Evolutionary conservation across 2,329 filamentous ascomycete genomes (phyloP), one percentile per base, ranked within the genome.

Genomic region (Xylariales sp.): DNA sequence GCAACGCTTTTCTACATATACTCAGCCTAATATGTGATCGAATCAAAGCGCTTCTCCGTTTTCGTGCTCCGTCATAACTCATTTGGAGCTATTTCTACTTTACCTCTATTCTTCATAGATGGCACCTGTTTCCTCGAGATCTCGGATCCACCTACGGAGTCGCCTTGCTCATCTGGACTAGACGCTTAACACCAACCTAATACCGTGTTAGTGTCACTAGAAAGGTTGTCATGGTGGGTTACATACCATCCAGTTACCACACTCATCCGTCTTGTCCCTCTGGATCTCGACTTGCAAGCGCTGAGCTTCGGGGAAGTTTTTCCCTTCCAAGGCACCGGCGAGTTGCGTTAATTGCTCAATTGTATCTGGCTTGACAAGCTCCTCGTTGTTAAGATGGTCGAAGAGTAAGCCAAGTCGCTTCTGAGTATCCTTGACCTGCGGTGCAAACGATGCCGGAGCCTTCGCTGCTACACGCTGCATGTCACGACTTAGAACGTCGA

Each of bases 321-420:
- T 82, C 42, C 69, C 63, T 52, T 86, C 78, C 41, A 94, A 63
- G 19, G 84, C 79, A 47, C 78, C 68, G 7, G 86, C 76, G 21
- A 89, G 66, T 53, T 80, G 69, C 7, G 73, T 71, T 53, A 90
- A 70, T 58, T 82, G 73, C 46, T 78, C 72, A 37, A 90, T 77
- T 1, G 86, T 96, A 55, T 86, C 83, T 2, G 86, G 78, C 67
- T 85, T 86, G 41, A 97, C 73, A 29, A 96, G 71, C 57, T 97
- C 90, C 57, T 90, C 86, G 51, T 97, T 97, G 74, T 97, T 98
- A 34, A 98, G 73, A 62, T 96, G 89, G 59, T 98, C 91, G 61
- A 96, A 97, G n/a, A 98, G 71, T 37, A 96, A 82, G 55, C 86
- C 87, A 45, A 98, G 75, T 20, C 93, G 82, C 68, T 95, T 95